Base-by-base conservation (phyloP, 2,329 filamentous ascomycete species). In the Lasiodiplodia theobromae region DNA sequence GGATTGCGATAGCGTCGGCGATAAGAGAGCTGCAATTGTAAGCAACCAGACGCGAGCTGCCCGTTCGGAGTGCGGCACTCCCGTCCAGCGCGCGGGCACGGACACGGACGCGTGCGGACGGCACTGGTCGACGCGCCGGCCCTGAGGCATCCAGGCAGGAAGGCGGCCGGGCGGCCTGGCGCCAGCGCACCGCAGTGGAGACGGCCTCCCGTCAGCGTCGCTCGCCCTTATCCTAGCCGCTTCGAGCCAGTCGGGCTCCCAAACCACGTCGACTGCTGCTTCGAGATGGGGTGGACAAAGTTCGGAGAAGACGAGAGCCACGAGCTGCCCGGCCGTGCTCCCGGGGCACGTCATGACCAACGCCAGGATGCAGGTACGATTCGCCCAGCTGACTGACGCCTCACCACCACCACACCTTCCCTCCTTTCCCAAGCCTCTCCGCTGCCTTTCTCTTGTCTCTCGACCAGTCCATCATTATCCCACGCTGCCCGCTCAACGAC, bases 11-110 rank as follows among this genome's bases (percentile, higher is more conserved):
- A 62, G 57, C 60, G 60, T 38, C 60, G 60, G 60, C 60, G 60
- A 64, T 64, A 64, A 64, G 60, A 38, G n/a, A 38, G n/a, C 18
- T 51, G 60, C 44, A 64, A 64, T 64, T 51, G 60, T 64, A 51
- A 64, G 60, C 60, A 64, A 34, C 25, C 25, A 18, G 21, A 21
- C 25, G 14, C 10, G 56, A 60, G 37, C 56, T 44, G 38, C 56
- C 37, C 21, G 2, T 62, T 62, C 57, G 57, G 57, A 47, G 21
- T 5, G 56, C 54, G 54, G 34, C 31, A 25, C 11, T 16, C 34
- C 34, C 56, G 31, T 34, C 1, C 31, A 34, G 31, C 31, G 37
- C 37, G 21, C 31, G 37, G n/a, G 12, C 21, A 23, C 37, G 18
- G 16, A 16, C 53, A 12, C 51, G 28, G 25, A 56, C 25, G 28